Base-by-base conservation (phyloP, 2,329 filamentous ascomycete species). In the Boeremia lycopersici region DNA sequence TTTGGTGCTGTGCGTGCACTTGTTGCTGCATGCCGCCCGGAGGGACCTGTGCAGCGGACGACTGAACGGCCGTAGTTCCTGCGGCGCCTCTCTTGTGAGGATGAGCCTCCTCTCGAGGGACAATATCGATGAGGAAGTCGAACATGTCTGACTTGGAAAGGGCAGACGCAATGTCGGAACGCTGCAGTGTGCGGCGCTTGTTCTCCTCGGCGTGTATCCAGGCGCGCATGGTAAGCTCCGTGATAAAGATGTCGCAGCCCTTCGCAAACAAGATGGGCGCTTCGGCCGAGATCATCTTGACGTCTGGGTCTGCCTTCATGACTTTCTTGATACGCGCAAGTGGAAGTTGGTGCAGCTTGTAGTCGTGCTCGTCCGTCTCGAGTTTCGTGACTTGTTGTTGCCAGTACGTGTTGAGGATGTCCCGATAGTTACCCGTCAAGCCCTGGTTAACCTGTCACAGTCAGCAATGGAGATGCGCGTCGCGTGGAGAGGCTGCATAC, bases 121-220 rank as follows among this genome's bases (percentile, higher is more conserved):
- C 95, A 59, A 99, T 99, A 73, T 99, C 95, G 74, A 99, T 99
- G 56, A 99, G 82, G 78, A 99, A 99, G 79, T 99, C 95, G 76
- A 99, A 99, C 95, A 99, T 99, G 79, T 99, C 95, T 19, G 92
- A 97, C 78, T 99, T 99, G 56, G 91, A 90, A 23, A 99, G 82
- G 12, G 95, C 95, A 10, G 92, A 96, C 19, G 95, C 95, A 73
- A 99, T 99, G 71, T 99, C 95, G 53, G 91, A 96, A 45, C 95
- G 87, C 77, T 99, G 95, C 35, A 99, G 81, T 1, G 95, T 99
- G 38, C 95, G 88, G 28, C 95, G 86, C 82, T 99, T 99, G 80
- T 99, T 99, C 78, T 99, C 95, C 74, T 99, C 95, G 13, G 95
- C 95, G 69, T 99, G 95, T 61, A 99, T 99, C 95, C 95, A 99